Evolutionary conservation across 1,284 basidiomycete genomes (phyloP), one percentile per base, ranked within the genome.

Genomic region (Moniliophthora roreri): DNA sequence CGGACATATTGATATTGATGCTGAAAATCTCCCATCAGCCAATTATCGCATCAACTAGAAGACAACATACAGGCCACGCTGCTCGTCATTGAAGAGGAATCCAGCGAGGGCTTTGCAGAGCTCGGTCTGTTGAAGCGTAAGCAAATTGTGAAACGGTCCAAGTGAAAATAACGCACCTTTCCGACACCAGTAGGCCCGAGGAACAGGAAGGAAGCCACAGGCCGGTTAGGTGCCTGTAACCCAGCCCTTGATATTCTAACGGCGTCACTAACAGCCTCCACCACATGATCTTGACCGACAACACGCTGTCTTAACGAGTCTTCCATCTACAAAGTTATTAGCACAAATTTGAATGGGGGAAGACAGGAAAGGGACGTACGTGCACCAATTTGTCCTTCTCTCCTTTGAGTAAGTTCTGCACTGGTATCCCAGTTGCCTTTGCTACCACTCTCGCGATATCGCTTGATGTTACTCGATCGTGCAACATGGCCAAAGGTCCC

Each of bases 171-270:
- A 24, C 44, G 10, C 10, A 46, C 44, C 24, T 91, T 91, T 23
- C 89, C 89, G 1, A 91, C 89, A 57, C 92, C 95, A 0, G 94
- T 96, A 0, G 92, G 89, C 2, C 88, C 95, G 38, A 95, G 72
- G 78, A 98, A 93, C 45, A 98, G 73, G 82, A 97, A 95, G 0
- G 90, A 93, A 1, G 94, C 93, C 7, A 97, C 85, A 0, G 95
- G 95, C 7, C 93, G 76, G 60, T 88, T 91, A 1, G 91, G 89
- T 0, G 89, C 84, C 66, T 95, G 91, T 9, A 98, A 69, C 0
- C 95, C 95, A 1, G 95, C 93, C 42, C 95, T 84, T 24, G 92
- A 95, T 47, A 97, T 88, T 9, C 93, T 83, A 21, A 98, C 90
- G 11, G 94, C 92, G 60, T 96, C 90, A 53, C 89, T 87, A 59